A percentile compares a stretch with the other conserved stretches of the same genome.
phyloP scores from a whole-genome alignment of 106 monocot genomes.

The Vanilla planifolia region DNA sequence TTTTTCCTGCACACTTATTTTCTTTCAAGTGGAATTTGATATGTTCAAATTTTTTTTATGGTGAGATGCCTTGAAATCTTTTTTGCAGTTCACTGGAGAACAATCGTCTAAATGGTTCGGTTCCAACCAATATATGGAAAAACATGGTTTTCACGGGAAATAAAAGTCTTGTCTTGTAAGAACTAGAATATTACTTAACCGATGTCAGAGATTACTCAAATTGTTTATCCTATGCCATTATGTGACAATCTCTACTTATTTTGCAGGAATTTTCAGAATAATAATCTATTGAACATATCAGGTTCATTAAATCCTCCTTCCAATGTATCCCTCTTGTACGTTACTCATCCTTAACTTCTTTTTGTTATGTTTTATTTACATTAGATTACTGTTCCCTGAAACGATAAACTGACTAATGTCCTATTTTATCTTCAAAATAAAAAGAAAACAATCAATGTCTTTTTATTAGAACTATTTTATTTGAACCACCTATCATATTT shows the following conservation, averaged over 20 bases:
- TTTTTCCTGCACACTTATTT: too few relatives aligned
- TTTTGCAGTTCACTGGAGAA: slow-evolving; percentile 65
- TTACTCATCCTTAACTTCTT: slow-evolving; percentile 13
- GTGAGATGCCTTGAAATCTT: too few relatives aligned
- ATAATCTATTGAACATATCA: slow-evolving; percentile 50
- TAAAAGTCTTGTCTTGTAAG: slow-evolving; percentile 82
- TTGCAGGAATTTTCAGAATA: slow-evolving; percentile 83
- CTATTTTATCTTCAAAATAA: too few relatives aligned
- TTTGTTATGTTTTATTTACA: slow-evolving; percentile 2
- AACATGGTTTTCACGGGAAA: slow-evolving; percentile 46
- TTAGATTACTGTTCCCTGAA: too few relatives aligned
- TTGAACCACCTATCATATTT: too few relatives aligned
- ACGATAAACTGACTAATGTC: too few relatives aligned
- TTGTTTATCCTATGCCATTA: too few relatives aligned
- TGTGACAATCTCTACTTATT: background rate
- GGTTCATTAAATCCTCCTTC: slow-evolving; percentile 42
- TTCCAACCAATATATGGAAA: slow-evolving; percentile 69
- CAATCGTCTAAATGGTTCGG: slow-evolving; percentile 67
- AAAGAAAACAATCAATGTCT: too few relatives aligned
- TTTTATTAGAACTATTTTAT: too few relatives aligned
- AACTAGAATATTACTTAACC: background rate
- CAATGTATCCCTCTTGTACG: slow-evolving; percentile 76
- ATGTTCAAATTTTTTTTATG: too few relatives aligned
- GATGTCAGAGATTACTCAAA: background rate
- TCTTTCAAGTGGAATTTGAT: too few relatives aligned